A percentile compares a stretch with the other conserved stretches of the same genome.
phyloP scores from a whole-genome alignment of 305 asterid species.

The Fraxinus velutina region DNA sequence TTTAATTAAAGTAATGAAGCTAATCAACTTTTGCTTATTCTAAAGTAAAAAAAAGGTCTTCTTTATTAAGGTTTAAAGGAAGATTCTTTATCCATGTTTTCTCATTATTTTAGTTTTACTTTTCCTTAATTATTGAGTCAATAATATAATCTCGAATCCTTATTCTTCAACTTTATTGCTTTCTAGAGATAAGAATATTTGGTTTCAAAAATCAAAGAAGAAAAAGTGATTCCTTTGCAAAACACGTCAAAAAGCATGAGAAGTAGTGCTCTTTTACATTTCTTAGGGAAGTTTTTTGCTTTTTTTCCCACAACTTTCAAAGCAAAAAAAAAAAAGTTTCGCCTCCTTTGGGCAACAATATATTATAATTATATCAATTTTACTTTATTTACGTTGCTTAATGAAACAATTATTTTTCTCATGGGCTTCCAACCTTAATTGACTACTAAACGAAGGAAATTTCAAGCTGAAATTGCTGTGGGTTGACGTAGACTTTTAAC shows the following conservation, averaged over 20 bases:
- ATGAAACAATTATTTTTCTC: constrained; percentile 31
- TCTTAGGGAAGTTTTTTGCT: constrained; percentile 41
- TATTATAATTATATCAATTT: constrained; percentile 23
- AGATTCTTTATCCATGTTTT: constrained; percentile 29
- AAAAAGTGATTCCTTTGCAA: constrained; percentile 46
- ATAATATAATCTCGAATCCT: constrained; percentile 16
- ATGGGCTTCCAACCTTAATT: constrained; percentile 16
- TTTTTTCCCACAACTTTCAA: constrained; percentile 35
- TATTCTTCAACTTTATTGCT: constrained; percentile 48
- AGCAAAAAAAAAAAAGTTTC: constrained; percentile 52
- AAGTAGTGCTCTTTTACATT: constrained; percentile 60
- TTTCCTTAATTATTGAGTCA: constrained; percentile 12
- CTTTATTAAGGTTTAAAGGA: constrained; percentile 25
- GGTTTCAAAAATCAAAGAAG: constrained; percentile 46
- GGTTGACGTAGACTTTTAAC: too few relatives aligned
- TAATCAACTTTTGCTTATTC: constrained; percentile 47
- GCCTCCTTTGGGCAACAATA: constrained; percentile 51
- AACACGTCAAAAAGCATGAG: constrained; percentile 58
- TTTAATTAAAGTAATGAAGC: constrained; percentile 37
- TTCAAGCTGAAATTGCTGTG: background rate
- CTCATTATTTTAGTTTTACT: background rate
- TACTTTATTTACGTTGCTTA: background rate
- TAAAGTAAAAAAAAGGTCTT: constrained; percentile 24
- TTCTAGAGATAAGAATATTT: constrained; percentile 60
- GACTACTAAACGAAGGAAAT: background rate